Base-by-base conservation (phyloP, 768 basidiomycete species). In the Steccherinum ochraceum region DNA sequence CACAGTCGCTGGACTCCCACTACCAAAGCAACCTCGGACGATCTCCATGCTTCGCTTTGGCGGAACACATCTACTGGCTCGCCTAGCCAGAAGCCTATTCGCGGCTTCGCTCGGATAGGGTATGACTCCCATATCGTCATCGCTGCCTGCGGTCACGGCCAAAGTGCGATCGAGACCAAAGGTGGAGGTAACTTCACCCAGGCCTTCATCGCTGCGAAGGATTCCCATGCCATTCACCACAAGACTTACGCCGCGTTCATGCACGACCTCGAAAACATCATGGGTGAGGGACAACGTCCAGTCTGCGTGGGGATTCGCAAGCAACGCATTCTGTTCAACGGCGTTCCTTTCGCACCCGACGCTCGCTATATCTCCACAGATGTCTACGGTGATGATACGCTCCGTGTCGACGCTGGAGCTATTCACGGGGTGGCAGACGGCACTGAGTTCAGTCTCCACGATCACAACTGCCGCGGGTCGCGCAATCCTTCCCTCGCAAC, bases 351-450 rank as follows among this genome's bases (percentile, higher is more conserved):
- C 58, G 58, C 65, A 30, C 61, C 71, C 23, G 79, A 84, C 59
- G 61, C 66, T 18, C 67, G 67, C 27, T 79, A 77, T 50, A 70
- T 80, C 48, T 64, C 75, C 12, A 72, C 76, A 30, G 68, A 69
- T 42, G 10, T 50, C 12, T 54, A 51, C 47, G 60, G 71, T 16
- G 64, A 73, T 44, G 65, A 66, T 25, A 68, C 71, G 39, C 56
- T 84, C 42, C 75, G 75, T 52, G 64, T 86, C 25, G 75, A 76
- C 26, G 74, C 78, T 30, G 85, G 85, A 12, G 72, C 76, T 0
- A 75, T 80, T 3, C 82, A 85, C 52, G 84, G 84, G 1, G 68
- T 86, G 18, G 72, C 75, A n/a, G 74, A 76, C 52, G 84, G 83
- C 44, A 81, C 75, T 7, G 79, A 83, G 54, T 73, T 87, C 53